These are phyloP conservation scores for Diaporthe destruens DNA, from an alignment of 2,329 filamentous ascomycete species.

Conservation along the genomic window DNA sequence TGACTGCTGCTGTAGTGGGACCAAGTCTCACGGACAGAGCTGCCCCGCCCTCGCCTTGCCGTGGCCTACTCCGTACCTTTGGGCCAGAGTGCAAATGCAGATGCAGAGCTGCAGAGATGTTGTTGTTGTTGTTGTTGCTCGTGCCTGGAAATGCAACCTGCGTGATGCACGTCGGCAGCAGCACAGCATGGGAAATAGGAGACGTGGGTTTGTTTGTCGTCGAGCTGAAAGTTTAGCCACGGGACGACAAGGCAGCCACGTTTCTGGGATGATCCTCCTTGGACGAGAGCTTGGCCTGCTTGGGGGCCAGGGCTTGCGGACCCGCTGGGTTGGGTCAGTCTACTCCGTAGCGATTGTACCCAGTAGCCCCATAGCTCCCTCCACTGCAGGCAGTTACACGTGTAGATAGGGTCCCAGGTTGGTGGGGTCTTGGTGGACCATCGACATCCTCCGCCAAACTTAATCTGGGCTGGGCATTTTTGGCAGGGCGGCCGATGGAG, in stretches of 20 bases:
- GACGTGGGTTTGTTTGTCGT: not conserved
- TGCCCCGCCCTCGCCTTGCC: not conserved
- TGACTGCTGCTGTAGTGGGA: no score
- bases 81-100: not conserved
- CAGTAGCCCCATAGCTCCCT: not conserved
- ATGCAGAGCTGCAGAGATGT: not conserved
- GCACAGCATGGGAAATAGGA: not conserved
- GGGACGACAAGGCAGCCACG: slow-evolving; percentile 2
- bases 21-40: no score
- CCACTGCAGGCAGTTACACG: not conserved
- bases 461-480: not conserved
- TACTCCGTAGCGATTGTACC: no score
- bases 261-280: slow-evolving; percentile 19
- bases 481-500: not conserved
- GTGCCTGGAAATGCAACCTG: not conserved
- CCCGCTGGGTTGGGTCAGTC: not conserved
- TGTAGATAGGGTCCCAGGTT: not conserved
- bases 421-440: not conserved
- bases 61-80: no score
- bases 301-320: not conserved
- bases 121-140: no score
- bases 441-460: slow-evolving; percentile 27
- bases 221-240: slow-evolving; percentile 12
- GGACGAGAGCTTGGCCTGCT: not conserved
- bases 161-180: not conserved